Evolutionary conservation across 495 filamentous ascomycete genomes (phyloP).

Genomic region (Lasiosphaeria miniovina): DNA sequence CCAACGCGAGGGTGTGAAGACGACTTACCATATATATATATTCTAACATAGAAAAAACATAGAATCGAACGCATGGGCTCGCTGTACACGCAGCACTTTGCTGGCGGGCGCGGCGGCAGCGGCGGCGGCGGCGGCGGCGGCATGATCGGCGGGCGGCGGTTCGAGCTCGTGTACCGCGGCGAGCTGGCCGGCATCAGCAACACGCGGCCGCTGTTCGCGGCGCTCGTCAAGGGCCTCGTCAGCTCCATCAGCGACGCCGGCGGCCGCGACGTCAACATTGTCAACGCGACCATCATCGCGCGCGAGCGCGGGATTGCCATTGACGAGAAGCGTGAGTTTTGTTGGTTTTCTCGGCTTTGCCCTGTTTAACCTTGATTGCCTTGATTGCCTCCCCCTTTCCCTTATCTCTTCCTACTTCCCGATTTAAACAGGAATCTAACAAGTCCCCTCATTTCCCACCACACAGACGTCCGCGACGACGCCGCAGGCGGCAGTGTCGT

Average conservation of each 20-base stretch:
- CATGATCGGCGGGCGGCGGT: conserved; percentile 50
- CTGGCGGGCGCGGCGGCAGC: conserved; percentile 26
- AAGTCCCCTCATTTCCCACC: too few species aligned
- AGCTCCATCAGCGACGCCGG: conserved; percentile 54
- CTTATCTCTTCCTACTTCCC: too few species aligned
- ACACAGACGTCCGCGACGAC: conserved; percentile 44
- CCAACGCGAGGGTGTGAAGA: too few species aligned
- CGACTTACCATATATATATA: too few species aligned
- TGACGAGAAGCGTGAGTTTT: conserved; percentile 50
- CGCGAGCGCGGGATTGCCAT: conserved; percentile 66
- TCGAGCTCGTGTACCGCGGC: conserved; percentile 68
- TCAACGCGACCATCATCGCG: conserved; percentile 67
- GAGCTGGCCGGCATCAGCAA: conserved; percentile 59
- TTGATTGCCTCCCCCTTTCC: not conserved
- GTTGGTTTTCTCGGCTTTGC: not conserved
- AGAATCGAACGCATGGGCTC: conserved; percentile 64
- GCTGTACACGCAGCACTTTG: conserved; percentile 69
- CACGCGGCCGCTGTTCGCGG: conserved; percentile 67
- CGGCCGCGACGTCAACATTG: conserved; percentile 67
- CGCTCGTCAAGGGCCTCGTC: conserved; percentile 65
- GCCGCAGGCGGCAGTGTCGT: conserved; percentile 38
- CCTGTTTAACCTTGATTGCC: too few species aligned
- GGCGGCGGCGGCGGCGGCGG: too few species aligned
- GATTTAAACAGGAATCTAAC: too few species aligned
- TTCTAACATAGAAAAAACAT: too few species aligned